phyloP scores from a whole-genome alignment of 2,329 filamentous ascomycete genomes.

The Colletotrichum limetticola region DNA sequence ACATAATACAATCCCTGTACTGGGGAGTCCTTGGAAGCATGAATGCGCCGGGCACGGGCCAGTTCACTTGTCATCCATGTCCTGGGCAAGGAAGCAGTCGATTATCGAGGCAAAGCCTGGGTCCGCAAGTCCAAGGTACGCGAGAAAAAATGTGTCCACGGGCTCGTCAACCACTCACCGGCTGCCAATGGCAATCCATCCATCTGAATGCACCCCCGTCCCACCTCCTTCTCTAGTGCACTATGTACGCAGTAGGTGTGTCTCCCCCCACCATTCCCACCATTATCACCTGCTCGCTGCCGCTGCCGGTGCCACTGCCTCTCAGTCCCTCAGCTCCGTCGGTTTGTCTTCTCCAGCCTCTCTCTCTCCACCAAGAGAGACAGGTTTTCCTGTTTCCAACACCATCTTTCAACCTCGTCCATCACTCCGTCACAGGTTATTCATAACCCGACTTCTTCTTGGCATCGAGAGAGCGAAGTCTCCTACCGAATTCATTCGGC shows the following conservation, averaged over 20 bases:
- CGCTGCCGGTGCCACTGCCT: constrained; percentile 6
- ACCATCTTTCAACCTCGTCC: constrained; percentile 2
- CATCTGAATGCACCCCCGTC: not conserved
- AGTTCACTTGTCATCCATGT: constrained; percentile 3
- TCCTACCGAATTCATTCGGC: not conserved
- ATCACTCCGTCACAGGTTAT: not conserved
- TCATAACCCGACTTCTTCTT: not conserved
- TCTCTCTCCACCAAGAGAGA: constrained; percentile 33
- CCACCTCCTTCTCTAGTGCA: constrained; percentile 13
- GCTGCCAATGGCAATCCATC: constrained; percentile 20
- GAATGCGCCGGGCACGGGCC: constrained; percentile 5
- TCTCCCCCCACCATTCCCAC: constrained; percentile 29
- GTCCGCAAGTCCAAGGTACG: constrained; percentile 2
- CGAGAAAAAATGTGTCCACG: constrained; percentile 13
- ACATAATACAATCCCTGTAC: not conserved
- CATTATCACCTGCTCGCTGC: not conserved
- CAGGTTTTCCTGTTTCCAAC: constrained; percentile 29
- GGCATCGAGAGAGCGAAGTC: not conserved
- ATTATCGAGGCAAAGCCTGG: constrained; percentile 2
- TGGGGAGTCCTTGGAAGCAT: not conserved
- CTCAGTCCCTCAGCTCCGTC: constrained; percentile 2
- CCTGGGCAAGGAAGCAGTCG: not conserved
- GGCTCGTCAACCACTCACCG: constrained; percentile 20
- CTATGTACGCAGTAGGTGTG: not conserved
- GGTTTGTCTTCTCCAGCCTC: constrained; percentile 14